phyloP scores from a whole-genome alignment of 208 protist species.

The Wallacemonas collosoma region DNA sequence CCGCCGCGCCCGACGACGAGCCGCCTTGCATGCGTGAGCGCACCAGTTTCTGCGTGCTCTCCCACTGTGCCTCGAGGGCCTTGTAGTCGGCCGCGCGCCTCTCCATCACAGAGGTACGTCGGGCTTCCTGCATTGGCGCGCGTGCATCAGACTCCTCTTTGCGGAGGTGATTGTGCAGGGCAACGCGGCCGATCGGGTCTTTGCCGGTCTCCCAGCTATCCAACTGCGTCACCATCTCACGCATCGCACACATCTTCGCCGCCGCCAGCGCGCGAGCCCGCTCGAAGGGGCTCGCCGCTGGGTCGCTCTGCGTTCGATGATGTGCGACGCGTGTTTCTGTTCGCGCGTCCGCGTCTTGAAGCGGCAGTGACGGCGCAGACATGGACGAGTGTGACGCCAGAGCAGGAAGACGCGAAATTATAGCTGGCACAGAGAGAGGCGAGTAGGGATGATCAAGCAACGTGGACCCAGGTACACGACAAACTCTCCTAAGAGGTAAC shows the following conservation, averaged over 20 bases:
- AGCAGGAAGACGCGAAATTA: not conserved
- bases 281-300: constrained; percentile 2
- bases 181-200: constrained; percentile 25
- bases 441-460: not conserved
- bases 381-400: not conserved
- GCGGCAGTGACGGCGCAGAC: constrained; percentile 30
- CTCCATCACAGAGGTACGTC: constrained; percentile 40
- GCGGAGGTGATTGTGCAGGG: constrained; percentile 43
- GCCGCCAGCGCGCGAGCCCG: constrained; percentile 12
- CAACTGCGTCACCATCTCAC: constrained; percentile 47
- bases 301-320: constrained; percentile 13
- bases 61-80: constrained; percentile 33
- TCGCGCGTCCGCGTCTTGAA: constrained; percentile 31
- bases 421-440: not conserved
- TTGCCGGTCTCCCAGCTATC: constrained; percentile 24
- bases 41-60: constrained; percentile 46
- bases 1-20: constrained; percentile 3
- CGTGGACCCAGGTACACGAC: too few relatives aligned
- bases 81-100: constrained; percentile 31
- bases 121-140: constrained; percentile 38
- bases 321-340: constrained; percentile 25
- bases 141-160: constrained; percentile 33
- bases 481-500: too few relatives aligned
- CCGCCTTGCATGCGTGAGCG: constrained; percentile 30
- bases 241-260: constrained; percentile 41